Base-by-base conservation (phyloP, 352 stramenopile genomes). In the Phytophthora kernoviae region DNA sequence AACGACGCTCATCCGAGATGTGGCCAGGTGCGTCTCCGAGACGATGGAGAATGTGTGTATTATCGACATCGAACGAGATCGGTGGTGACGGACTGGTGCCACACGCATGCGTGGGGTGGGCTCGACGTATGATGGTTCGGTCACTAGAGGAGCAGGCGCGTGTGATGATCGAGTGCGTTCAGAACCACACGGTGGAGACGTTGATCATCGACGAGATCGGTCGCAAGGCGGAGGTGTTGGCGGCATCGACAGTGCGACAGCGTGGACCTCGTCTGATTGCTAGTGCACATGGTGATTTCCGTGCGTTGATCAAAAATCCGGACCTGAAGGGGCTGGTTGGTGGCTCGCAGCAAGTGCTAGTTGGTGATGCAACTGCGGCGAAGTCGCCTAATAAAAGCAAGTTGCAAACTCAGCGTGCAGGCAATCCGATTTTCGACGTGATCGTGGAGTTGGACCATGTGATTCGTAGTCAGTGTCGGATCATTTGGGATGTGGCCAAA, bases 61-160 rank as follows among this genome's bases (percentile, higher is more conserved):
- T 36, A 86, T 97, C 21, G 91, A 97, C 70, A 96, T 93, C 75
- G n/a, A 96, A 96, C 69, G 88, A 96, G 64, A 97, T 97, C 63
- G 85, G 74, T 9, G 88, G 90, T n/a, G 85, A 94, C 56, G 87
- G 88, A n/a, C 55, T 86, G 48, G 65, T 91, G 44, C 88, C 86
- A 20, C 88, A 97, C 55, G 44, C 41, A 24, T 94, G 85, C 50
- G 58, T 96, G 39, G 88, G 88, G 17, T 76, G 63, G 47, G 75
- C 87, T 22, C 53, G 87, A 27, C 82, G 88, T 26, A 91, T 96
- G 78, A 93, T 94, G 83, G 88, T 97, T 12, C 57, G 56, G 27
- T 80, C 68, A n/a, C 60, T 94, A 1, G 70, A 90, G 34, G 65
- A 76, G 8, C 88, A 95, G 66, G 73, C 68, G 15, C 54, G 63